These are phyloP conservation scores for Acidiella bohemica DNA, from an alignment of 495 filamentous ascomycete genomes.

Conservation along the genomic window DNA sequence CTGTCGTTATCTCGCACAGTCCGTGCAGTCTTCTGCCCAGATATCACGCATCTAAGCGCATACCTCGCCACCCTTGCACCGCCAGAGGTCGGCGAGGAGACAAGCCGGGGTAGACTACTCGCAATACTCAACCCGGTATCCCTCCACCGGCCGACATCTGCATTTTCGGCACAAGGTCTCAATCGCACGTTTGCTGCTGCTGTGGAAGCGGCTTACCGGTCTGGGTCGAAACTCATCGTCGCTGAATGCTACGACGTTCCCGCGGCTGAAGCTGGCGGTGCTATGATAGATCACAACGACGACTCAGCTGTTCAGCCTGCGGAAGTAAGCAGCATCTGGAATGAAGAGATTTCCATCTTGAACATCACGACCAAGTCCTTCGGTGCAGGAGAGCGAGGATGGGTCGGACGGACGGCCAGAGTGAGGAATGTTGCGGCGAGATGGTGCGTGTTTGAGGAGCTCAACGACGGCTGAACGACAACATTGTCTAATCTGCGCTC, in stretches of 20 bases:
- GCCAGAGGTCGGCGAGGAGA: background rate
- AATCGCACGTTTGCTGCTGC: conserved; percentile 51
- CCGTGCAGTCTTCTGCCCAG: conserved; percentile 56
- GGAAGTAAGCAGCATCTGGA: conserved; percentile 23
- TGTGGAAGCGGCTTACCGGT: conserved; percentile 45
- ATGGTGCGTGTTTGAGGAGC: conserved; percentile 54
- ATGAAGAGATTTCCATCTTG: conserved; percentile 30
- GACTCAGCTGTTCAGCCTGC: too few relatives aligned
- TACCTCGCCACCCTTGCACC: conserved; percentile 47
- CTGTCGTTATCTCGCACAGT: conserved; percentile 54
- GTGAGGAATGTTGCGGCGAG: conserved; percentile 49
- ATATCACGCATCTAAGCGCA: conserved; percentile 61
- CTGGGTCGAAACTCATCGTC: conserved; percentile 17
- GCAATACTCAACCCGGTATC: conserved; percentile 52
- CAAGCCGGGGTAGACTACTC: conserved; percentile 28
- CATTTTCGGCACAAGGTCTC: conserved; percentile 75
- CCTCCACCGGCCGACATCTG: conserved; percentile 57
- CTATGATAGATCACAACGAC: conserved; percentile 9
- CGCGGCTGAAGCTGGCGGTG: background rate
- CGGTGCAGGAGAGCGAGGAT: conserved; percentile 40
- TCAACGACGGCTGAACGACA: background rate
- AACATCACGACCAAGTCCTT: conserved; percentile 30
- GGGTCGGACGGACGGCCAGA: conserved; percentile 55
- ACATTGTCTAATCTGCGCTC: background rate
- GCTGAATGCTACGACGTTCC: conserved; percentile 17